A percentile compares a stretch with the other conserved stretches of the same genome.
Conservation (phyloP, 176 grass and related monocot genomes). For the Eragrostis nindensis region DNA sequence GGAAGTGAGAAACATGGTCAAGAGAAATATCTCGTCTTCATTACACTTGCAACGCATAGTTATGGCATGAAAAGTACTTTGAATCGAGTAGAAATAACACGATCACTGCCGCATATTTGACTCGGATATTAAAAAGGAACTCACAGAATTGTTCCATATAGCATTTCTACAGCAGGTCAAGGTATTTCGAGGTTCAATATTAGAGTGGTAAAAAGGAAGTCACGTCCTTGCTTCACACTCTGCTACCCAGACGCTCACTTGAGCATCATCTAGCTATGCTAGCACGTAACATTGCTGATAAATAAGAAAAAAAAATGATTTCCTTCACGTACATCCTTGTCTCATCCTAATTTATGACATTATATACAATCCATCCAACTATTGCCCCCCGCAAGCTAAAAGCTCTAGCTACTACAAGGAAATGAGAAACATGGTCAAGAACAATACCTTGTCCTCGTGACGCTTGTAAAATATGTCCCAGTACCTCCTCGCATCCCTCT, state of each 20-base stretch:
- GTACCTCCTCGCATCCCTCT: conserved; percentile 87
- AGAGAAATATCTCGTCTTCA: conserved; percentile 64
- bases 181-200: background rate
- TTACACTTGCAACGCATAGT: conserved; percentile 64
- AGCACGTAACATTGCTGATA: background rate
- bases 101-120: background rate
- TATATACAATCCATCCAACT: background rate
- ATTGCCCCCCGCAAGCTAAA: background rate
- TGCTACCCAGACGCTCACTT: background rate
- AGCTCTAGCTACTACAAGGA: background rate
- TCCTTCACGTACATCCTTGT: background rate
- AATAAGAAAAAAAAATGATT: background rate
- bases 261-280: background rate
- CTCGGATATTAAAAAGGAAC: background rate
- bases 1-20: background rate
- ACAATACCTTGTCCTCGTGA: conserved; percentile 76
- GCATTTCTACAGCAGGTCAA: background rate
- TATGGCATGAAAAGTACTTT: background rate
- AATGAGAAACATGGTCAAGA: background rate
- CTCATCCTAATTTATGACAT: background rate
- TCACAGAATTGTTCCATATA: background rate
- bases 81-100: background rate
- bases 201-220: background rate
- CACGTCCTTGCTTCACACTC: background rate
- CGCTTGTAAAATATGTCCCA: conserved; percentile 98